phyloP scores from a whole-genome alignment of 345 rosid genomes.

The Brassica napus region Da-Ae NC_063445.1:56536001-56536500 shows the following conservation, averaged over 20 bases:
- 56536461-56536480: no score
- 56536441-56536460: no score
- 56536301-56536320: background rate
- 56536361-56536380: conserved; percentile 4
- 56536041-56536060: no score
- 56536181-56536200: background rate
- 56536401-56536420: background rate
- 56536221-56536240: background rate
- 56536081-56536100: no score
- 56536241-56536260: no score
- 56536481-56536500: conserved; percentile 76
- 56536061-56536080: no score
- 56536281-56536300: no score
- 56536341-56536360: background rate
- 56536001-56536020: background rate
- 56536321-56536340: background rate
- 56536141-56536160: background rate
- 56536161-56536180: background rate
- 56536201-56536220: background rate
- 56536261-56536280: no score
- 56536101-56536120: no score
- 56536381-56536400: background rate
- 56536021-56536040: no score
- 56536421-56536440: no score
- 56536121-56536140: no score